Percentiles rank a stretch among this genome's conserved stretches.
phyloP scores from a whole-genome alignment of 495 filamentous ascomycete species.

The Penicillium odoratum region DNA sequence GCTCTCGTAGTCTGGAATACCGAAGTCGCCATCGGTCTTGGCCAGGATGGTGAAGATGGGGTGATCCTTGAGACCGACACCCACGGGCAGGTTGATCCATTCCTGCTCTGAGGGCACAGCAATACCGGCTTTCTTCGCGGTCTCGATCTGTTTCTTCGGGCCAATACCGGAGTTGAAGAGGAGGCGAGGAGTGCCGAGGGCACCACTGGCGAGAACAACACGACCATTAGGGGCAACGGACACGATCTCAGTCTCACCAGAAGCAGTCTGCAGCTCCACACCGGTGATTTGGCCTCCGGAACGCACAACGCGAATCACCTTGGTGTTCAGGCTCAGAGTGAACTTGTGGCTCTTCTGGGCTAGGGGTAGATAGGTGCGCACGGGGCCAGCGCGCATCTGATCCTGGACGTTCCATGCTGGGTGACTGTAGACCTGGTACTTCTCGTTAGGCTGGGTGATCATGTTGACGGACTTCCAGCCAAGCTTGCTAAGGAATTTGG shows the following conservation, averaged over 20 bases:
- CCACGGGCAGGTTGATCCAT: conserved; percentile 76
- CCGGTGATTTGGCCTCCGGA: conserved; percentile 61
- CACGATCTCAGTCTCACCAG: conserved; percentile 59
- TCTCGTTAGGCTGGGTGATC: conserved; percentile 59
- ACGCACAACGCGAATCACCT: conserved; percentile 65
- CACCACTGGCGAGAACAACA: conserved; percentile 68
- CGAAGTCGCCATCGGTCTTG: conserved; percentile 60
- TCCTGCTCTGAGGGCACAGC: conserved; percentile 55
- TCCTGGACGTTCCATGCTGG: conserved; percentile 69
- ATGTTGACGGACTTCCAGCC: conserved; percentile 66
- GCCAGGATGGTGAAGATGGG: conserved; percentile 65
- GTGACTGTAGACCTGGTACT: conserved; percentile 66
- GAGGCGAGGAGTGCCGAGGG: conserved; percentile 73
- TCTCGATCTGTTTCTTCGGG: conserved; percentile 57
- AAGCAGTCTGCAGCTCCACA: conserved; percentile 63
- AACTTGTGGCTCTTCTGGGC: conserved; percentile 65
- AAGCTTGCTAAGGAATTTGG: conserved; percentile 49
- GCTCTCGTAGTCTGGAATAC: conserved; percentile 64
- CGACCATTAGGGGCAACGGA: conserved; percentile 60
- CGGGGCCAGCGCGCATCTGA: conserved; percentile 68
- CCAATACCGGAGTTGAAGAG: conserved; percentile 68
- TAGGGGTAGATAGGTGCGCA: conserved; percentile 70
- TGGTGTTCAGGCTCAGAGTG: conserved; percentile 62
- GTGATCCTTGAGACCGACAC: conserved; percentile 73
- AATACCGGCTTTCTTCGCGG: conserved; percentile 50